phyloP scores from a whole-genome alignment of 1,284 basidiomycete species.

The Ceratobasidium theobromae region DNA sequence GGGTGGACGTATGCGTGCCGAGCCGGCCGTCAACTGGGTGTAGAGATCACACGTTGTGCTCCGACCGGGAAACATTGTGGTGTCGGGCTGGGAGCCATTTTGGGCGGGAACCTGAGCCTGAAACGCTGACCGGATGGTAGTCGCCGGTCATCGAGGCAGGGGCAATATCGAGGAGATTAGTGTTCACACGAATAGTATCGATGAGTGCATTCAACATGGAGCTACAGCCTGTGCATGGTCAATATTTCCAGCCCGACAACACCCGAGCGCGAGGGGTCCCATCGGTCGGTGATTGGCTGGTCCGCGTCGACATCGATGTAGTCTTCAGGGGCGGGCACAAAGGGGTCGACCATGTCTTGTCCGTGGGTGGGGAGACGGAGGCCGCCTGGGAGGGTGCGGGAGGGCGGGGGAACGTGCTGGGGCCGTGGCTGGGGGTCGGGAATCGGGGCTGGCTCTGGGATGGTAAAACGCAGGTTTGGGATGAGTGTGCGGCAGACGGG shows the following conservation, averaged over 20 bases:
- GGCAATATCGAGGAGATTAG: too few species aligned
- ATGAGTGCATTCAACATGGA: background rate
- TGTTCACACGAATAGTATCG: too few species aligned
- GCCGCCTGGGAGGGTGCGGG: background rate
- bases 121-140: too few species aligned
- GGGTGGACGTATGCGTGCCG: too few species aligned
- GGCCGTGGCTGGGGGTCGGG: background rate
- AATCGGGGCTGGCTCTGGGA: background rate
- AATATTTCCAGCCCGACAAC: conserved; percentile 19
- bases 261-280: conserved; percentile 3
- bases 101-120: too few species aligned
- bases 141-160: too few species aligned
- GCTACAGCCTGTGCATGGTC: conserved; percentile 6
- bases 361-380: background rate
- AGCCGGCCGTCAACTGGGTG: too few species aligned
- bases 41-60: too few species aligned
- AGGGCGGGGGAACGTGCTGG: background rate
- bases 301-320: background rate
- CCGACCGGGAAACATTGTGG: too few species aligned
- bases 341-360: conserved; percentile 11
- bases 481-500: conserved; percentile 20
- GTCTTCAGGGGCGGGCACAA: background rate
- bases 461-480: conserved; percentile 1
- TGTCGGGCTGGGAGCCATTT: too few species aligned
- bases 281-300: background rate